Percentiles rank a stretch among this genome's conserved stretches.
Evolutionary conservation across 306 rosid species (phyloP).

Genomic region (Ziziphus jujuba): DNA sequence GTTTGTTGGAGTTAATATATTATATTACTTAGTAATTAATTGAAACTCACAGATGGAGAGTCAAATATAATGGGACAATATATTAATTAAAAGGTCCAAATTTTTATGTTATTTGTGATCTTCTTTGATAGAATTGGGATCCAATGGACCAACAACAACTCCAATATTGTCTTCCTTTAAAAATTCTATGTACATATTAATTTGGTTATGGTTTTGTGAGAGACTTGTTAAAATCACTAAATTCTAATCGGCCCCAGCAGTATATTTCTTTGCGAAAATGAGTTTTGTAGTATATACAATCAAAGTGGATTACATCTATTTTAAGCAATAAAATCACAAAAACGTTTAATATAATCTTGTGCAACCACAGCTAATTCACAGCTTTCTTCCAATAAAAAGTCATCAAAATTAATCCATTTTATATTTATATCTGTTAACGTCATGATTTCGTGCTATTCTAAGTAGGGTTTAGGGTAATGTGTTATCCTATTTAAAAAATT

Average conservation of each 20-base stretch:
- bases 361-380: too few relatives aligned
- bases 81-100: slow-evolving; percentile 8
- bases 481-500: too few relatives aligned
- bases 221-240: neutral
- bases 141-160: slow-evolving; percentile 24
- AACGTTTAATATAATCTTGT: too few relatives aligned
- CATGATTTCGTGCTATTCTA: too few relatives aligned
- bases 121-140: slow-evolving; percentile 19
- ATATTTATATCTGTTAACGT: too few relatives aligned
- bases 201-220: neutral
- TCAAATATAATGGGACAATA: slow-evolving; percentile 33
- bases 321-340: too few relatives aligned
- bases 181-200: neutral
- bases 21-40: too few relatives aligned
- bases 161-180: slow-evolving; percentile 13
- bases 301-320: too few relatives aligned
- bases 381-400: too few relatives aligned
- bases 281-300: neutral
- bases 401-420: too few relatives aligned
- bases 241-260: neutral
- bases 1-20: too few relatives aligned
- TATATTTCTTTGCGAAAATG: neutral
- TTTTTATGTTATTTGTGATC: slow-evolving; percentile 6
- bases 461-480: too few relatives aligned
- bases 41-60: slow-evolving; percentile 8